phyloP scores from a whole-genome alignment of 2,329 filamentous ascomycete species.

The Cytospora schulzeri region DNA sequence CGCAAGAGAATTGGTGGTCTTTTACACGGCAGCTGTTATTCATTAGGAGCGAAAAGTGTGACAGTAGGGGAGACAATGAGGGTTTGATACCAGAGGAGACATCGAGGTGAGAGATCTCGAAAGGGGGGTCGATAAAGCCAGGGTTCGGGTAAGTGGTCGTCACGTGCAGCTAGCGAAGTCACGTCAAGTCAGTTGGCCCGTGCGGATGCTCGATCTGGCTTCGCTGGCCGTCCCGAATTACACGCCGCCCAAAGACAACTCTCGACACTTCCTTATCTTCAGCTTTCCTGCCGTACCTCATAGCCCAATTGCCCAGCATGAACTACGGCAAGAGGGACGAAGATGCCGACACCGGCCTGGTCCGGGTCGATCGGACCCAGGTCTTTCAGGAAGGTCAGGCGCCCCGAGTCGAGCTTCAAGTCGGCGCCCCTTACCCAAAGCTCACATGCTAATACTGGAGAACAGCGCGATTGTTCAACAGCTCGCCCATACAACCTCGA shows the following conservation, averaged over 20 bases:
- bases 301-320: conserved; percentile 61
- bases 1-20: background rate
- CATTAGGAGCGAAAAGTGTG: background rate
- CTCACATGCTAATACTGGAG: conserved; percentile 38
- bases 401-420: conserved; percentile 28
- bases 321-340: conserved; percentile 99
- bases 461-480: conserved; percentile 94
- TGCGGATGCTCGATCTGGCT: conserved; percentile 21
- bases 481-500: conserved; percentile 92
- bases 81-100: background rate
- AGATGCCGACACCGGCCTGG: conserved; percentile 88
- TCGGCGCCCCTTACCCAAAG: conserved; percentile 29
- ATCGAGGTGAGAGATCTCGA: background rate
- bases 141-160: background rate
- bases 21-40: background rate
- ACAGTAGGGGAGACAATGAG: background rate
- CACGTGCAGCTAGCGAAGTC: background rate
- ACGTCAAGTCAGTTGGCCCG: conserved; percentile 8
- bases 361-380: conserved; percentile 96
- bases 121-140: background rate
- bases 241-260: conserved; percentile 14
- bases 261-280: conserved; percentile 18
- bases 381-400: conserved; percentile 95
- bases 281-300: conserved; percentile 26
- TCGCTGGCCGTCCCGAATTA: conserved; percentile 17